Evolutionary conservation across 2,329 filamentous ascomycete species (phyloP).

Genomic region (Exserohilum rostratum): DNA sequence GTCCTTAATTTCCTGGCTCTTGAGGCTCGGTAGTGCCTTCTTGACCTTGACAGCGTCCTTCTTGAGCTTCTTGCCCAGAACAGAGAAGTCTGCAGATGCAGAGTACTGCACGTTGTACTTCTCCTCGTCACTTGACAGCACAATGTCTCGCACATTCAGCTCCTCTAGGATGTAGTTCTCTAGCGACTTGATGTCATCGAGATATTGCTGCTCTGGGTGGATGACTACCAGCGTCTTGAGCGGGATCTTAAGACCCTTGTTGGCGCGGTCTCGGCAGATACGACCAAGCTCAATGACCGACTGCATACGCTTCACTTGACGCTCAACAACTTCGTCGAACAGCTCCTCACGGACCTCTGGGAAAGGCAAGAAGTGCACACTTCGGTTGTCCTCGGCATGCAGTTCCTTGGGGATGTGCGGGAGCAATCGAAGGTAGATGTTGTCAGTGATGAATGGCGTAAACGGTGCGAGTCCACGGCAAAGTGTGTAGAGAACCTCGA

Average conservation of each 20-base stretch:
- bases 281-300: conserved; percentile 90
- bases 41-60: conserved; percentile 92
- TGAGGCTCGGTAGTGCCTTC: conserved; percentile 81
- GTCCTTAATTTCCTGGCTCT: conserved; percentile 77
- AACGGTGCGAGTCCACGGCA: conserved; percentile 90
- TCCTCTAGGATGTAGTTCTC: conserved; percentile 91
- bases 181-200: conserved; percentile 84
- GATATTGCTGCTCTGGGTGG: conserved; percentile 79
- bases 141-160: conserved; percentile 84
- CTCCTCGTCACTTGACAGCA: conserved; percentile 84
- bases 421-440: conserved; percentile 84
- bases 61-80: conserved; percentile 94
- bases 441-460: conserved; percentile 93
- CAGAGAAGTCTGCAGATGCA: conserved; percentile 89
- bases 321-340: conserved; percentile 84
- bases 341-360: conserved; percentile 87
- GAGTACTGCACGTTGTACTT: conserved; percentile 93
- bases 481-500: conserved; percentile 89
- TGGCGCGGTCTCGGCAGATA: conserved; percentile 82
- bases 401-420: conserved; percentile 78
- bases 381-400: conserved; percentile 74
- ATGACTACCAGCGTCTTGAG: conserved; percentile 89
- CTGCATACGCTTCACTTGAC: conserved; percentile 89
- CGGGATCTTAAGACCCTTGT: conserved; percentile 87
- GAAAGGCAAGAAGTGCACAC: conserved; percentile 91